Percentiles rank a stretch among this genome's conserved stretches.
phyloP scores from a whole-genome alignment of 2,329 filamentous ascomycete genomes.

The Sclerotinia minor region DNA sequence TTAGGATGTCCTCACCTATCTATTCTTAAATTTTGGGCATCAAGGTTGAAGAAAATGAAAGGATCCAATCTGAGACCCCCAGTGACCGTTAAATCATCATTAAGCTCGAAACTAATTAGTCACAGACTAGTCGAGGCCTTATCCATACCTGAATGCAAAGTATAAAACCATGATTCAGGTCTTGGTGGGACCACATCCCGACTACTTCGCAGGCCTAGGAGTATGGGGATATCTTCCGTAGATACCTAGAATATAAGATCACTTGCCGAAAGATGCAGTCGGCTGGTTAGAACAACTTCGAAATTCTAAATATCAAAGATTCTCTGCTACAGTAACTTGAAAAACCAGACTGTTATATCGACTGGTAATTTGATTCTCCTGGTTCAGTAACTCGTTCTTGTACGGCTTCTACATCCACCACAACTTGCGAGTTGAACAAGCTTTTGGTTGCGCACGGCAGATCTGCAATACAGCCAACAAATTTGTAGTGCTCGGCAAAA shows the following conservation, averaged over 20 bases:
- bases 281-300: neutral
- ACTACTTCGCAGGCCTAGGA: neutral
- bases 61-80: fast-evolving
- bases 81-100: neutral
- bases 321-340: neutral
- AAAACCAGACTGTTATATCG: neutral
- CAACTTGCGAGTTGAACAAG: neutral
- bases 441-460: neutral
- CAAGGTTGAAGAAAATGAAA: too few species aligned
- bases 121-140: fast-evolving
- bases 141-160: fast-evolving
- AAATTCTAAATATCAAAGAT: neutral
- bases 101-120: neutral
- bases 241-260: neutral
- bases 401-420: neutral
- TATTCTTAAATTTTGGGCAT: neutral
- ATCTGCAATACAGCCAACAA: neutral
- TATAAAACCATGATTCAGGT: neutral
- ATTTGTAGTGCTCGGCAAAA: neutral
- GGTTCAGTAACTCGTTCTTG: too few species aligned
- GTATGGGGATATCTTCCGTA: neutral
- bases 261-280: too few species aligned
- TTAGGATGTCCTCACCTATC: too few species aligned
- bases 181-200: neutral
- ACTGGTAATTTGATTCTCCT: neutral